phyloP scores from a whole-genome alignment of 2,329 filamentous ascomycete species.

The Cercospora sojina region DNA sequence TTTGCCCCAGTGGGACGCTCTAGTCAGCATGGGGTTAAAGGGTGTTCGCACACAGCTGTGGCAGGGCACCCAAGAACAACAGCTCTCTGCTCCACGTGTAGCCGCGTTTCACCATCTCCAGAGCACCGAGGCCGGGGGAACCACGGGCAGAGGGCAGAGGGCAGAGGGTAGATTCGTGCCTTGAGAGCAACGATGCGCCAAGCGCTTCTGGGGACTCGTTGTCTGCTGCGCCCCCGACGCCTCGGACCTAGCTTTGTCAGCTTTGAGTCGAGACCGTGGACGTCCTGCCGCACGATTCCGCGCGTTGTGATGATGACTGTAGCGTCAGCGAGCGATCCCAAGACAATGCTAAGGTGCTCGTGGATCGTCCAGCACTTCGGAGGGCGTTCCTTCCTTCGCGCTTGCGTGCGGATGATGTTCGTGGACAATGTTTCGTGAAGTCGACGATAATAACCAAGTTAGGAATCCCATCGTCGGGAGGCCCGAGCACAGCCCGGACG shows the following conservation, averaged over 20 bases:
- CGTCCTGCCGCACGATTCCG: background rate
- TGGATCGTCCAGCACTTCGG: background rate
- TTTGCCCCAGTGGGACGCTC: background rate
- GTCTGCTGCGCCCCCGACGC: background rate
- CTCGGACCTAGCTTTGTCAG: background rate
- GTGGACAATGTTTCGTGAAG: background rate
- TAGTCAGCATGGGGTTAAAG: background rate
- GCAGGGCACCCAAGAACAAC: background rate
- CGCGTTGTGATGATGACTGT: background rate
- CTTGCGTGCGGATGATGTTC: background rate
- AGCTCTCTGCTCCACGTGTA: background rate
- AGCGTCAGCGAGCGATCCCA: background rate
- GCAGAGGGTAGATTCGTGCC: background rate
- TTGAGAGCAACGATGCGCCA: constrained; percentile 2
- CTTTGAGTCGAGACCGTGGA: background rate
- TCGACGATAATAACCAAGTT: too few relatives aligned
- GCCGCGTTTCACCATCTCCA: background rate
- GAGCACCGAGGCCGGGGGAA: background rate
- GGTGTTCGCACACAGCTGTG: background rate
- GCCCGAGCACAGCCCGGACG: background rate
- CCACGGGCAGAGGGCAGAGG: background rate
- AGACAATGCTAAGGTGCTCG: background rate
- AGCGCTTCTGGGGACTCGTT: background rate
- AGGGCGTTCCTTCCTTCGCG: background rate
- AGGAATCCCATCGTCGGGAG: background rate